Conservation (phyloP, 2,329 filamentous ascomycete species). For the Elsinoe fawcettii region DNA sequence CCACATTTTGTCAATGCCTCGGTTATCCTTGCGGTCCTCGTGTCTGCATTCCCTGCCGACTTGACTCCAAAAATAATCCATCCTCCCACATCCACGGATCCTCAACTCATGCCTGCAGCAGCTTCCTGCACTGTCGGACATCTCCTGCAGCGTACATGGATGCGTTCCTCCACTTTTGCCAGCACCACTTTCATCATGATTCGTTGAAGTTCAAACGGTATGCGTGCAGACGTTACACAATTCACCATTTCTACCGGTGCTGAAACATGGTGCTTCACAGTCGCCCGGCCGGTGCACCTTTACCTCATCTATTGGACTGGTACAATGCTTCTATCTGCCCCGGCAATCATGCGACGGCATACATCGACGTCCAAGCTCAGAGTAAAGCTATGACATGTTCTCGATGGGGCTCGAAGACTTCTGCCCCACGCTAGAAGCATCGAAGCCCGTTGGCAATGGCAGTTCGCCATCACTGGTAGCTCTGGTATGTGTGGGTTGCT, state of each 20-base stretch:
- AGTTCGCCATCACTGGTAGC: neutral
- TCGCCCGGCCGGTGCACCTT: slow-evolving; percentile 1
- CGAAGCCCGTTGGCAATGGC: neutral
- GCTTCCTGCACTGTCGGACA: neutral
- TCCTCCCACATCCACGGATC: neutral
- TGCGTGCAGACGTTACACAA: slow-evolving; percentile 4
- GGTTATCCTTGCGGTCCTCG: neutral
- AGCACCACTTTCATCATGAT: neutral
- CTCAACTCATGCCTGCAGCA: neutral
- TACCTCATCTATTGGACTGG: slow-evolving; percentile 14
- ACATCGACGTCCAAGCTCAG: neutral
- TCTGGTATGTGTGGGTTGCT: neutral
- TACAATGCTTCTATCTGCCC: neutral
- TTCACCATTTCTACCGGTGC: neutral
- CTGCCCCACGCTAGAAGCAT: slow-evolving; percentile 5
- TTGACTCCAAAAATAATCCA: slow-evolving; percentile 1
- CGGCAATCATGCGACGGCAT: neutral
- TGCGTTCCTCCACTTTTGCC: neutral
- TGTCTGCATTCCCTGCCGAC: neutral
- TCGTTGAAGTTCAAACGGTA: neutral
- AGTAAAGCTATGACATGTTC: neutral
- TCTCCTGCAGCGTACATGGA: neutral
- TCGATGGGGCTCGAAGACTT: slow-evolving; percentile 9
- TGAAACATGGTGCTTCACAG: slow-evolving; percentile 10
- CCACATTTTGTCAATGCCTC: neutral